Evolutionary conservation across 257 asterid species (phyloP).

Genomic region (Sherardia arvensis): DNA sequence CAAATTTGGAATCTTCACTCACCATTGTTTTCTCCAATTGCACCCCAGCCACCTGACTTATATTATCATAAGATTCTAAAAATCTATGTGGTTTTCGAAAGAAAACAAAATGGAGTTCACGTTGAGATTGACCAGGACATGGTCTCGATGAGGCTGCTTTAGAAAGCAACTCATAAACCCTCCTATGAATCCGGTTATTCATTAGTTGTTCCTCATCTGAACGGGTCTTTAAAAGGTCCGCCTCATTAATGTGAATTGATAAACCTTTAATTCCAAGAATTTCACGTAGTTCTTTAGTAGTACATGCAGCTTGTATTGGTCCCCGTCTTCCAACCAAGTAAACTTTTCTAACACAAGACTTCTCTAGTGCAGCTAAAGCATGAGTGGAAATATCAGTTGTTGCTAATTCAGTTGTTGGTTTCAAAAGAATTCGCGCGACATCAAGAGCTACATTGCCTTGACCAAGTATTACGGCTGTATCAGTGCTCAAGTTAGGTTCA

Average conservation of each 20-base stretch:
- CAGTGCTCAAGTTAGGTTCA: conserved; percentile 63
- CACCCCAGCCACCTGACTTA: conserved; percentile 56
- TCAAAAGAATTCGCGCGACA: conserved; percentile 80
- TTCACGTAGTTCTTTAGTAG: conserved; percentile 93
- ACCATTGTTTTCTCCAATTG: conserved; percentile 69
- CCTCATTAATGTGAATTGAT: conserved; percentile 36
- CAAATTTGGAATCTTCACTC: conserved; percentile 51
- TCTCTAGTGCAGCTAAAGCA: conserved; percentile 66
- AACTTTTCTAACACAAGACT: conserved; percentile 81
- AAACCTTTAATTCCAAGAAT: conserved; percentile 69
- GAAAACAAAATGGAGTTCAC: conserved; percentile 84
- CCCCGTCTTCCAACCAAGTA: conserved; percentile 97
- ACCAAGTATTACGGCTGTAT: conserved; percentile 83
- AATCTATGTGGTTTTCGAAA: conserved; percentile 73
- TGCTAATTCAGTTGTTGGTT: conserved; percentile 68
- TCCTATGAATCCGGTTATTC: conserved; percentile 70
- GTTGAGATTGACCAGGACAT: conserved; percentile 33
- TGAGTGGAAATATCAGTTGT: conserved; percentile 75
- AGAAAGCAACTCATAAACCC: conserved; percentile 78
- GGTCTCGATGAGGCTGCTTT: conserved; percentile 46
- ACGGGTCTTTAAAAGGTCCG: conserved; percentile 53
- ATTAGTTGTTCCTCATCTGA: conserved; percentile 89
- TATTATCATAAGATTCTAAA: conserved; percentile 36
- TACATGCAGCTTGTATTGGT: conserved; percentile 92
- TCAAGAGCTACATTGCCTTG: conserved; percentile 99